phyloP scores from a whole-genome alignment of 495 filamentous ascomycete species.

The Oidiodendron maius region DNA sequence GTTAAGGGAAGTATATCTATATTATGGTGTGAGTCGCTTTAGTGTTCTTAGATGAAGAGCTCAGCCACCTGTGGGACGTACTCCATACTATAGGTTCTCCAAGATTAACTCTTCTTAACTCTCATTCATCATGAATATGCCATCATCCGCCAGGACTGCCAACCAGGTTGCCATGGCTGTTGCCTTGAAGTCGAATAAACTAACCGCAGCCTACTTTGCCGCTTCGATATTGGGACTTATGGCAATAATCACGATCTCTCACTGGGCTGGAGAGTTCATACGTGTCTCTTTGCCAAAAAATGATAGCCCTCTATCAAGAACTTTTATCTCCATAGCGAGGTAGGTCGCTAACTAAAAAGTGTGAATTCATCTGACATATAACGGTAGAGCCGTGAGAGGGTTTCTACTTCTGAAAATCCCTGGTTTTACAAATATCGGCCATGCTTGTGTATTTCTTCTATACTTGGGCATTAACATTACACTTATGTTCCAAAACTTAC shows the following conservation, averaged over 20 bases:
- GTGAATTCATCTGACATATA: conserved; percentile 1
- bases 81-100: no score
- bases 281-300: conserved; percentile 9
- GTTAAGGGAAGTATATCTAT: no score
- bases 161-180: background rate
- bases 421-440: conserved; percentile 44
- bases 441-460: conserved; percentile 37
- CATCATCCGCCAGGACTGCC: background rate
- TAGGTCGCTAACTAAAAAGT: conserved; percentile 9
- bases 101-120: no score
- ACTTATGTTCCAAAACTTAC: conserved; percentile 39
- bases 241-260: conserved; percentile 40
- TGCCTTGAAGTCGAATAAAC: conserved; percentile 27
- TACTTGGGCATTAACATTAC: conserved; percentile 45
- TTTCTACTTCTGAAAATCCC: conserved; percentile 38
- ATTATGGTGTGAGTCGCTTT: no score
- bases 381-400: conserved; percentile 28
- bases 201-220: conserved; percentile 34
- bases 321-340: conserved; percentile 4
- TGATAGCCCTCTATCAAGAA: background rate
- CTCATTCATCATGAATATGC: background rate
- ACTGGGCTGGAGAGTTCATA: conserved; percentile 34
- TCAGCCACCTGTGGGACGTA: no score
- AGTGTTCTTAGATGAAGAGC: no score
- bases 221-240: conserved; percentile 39